A percentile compares a stretch with the other conserved stretches of the same genome.
Evolutionary conservation across 2,329 filamentous ascomycete genomes (phyloP).

Genomic region (Xylaria hypoxylon): DNA sequence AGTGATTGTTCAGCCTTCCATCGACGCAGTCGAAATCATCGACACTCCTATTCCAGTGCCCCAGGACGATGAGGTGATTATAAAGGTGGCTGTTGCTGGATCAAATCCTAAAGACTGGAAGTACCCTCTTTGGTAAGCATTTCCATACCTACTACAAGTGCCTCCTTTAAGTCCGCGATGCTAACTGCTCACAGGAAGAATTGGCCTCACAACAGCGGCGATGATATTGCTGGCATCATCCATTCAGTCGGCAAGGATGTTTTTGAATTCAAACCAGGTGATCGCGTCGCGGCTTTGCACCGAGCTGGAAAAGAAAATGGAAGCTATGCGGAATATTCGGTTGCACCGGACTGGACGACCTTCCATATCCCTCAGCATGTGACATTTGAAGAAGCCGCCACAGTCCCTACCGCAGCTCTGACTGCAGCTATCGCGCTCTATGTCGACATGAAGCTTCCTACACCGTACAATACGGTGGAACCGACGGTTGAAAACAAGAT

Average conservation of each 20-base stretch:
- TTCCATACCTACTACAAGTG: too few species aligned
- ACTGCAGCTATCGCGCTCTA: slow-evolving; percentile 58
- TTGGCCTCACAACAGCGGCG: slow-evolving; percentile 53
- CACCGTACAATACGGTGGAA: slow-evolving; percentile 45
- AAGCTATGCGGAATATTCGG: slow-evolving; percentile 57
- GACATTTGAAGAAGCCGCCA: slow-evolving; percentile 57
- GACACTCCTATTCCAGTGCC: slow-evolving; percentile 52
- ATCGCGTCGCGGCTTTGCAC: slow-evolving; percentile 68
- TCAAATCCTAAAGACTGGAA: slow-evolving; percentile 59
- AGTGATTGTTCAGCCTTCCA: slow-evolving; percentile 51
- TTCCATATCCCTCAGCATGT: slow-evolving; percentile 55
- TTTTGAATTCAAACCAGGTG: slow-evolving; percentile 61
- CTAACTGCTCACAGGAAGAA: slow-evolving; percentile 37
- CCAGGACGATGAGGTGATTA: slow-evolving; percentile 50
- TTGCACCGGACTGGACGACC: slow-evolving; percentile 56
- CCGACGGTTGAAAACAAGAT: slow-evolving; percentile 9
- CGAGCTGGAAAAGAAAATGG: slow-evolving; percentile 53
- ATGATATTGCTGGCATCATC: slow-evolving; percentile 60
- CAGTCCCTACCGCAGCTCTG: slow-evolving; percentile 58
- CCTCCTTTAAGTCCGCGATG: slow-evolving; percentile 35
- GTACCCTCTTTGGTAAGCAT: slow-evolving; percentile 35
- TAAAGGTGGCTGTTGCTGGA: slow-evolving; percentile 54
- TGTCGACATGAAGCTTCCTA: slow-evolving; percentile 53
- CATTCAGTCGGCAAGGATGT: slow-evolving; percentile 62
- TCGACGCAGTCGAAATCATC: slow-evolving; percentile 51